These are phyloP conservation scores for Stephanodiscus triporus DNA, from an alignment of 108 stramenopile genomes.

Conservation along the genomic window DNA sequence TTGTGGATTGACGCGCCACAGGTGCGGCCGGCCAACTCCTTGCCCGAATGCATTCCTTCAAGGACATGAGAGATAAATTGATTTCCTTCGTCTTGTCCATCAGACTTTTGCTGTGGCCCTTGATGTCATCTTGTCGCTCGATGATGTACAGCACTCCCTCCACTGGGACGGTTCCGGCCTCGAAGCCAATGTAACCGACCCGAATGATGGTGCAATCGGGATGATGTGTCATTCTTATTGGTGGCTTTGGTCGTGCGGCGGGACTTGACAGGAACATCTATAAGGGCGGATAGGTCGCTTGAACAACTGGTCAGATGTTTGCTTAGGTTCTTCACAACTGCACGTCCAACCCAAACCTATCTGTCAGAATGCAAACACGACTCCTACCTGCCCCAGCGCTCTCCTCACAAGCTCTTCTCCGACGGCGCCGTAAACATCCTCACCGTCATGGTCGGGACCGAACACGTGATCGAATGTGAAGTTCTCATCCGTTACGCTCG, in stretches of 20 bases:
- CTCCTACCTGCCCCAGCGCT: constrained; percentile 93
- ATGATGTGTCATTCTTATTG: constrained; percentile 92
- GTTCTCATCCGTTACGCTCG: background rate
- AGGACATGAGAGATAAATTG: constrained; percentile 93
- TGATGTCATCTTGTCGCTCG: constrained; percentile 77
- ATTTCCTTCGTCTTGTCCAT: constrained; percentile 93
- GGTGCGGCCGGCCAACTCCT: constrained; percentile 60
- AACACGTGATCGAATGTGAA: constrained; percentile 88
- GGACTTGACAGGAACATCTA: constrained; percentile 73
- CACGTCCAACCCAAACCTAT: constrained; percentile 84
- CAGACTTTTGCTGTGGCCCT: too few relatives aligned
- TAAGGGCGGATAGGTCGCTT: constrained; percentile 68
- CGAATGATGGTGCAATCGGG: constrained; percentile 93
- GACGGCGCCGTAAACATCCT: too few relatives aligned
- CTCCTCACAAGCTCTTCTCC: constrained; percentile 86
- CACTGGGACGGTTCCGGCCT: too few relatives aligned
- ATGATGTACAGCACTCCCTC: constrained; percentile 90
- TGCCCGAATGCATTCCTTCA: constrained; percentile 94
- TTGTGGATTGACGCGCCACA: background rate
- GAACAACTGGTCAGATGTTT: constrained; percentile 63
- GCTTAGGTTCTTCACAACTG: constrained; percentile 64
- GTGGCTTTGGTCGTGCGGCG: constrained; percentile 89
- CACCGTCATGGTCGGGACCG: constrained; percentile 57
- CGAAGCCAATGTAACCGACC: too few relatives aligned
- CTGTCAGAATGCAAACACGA: constrained; percentile 93